These are phyloP conservation scores for Aphelidium insulamus DNA, from an alignment of 371 early-diverging fungal genomes.

Conservation along the genomic window DNA sequence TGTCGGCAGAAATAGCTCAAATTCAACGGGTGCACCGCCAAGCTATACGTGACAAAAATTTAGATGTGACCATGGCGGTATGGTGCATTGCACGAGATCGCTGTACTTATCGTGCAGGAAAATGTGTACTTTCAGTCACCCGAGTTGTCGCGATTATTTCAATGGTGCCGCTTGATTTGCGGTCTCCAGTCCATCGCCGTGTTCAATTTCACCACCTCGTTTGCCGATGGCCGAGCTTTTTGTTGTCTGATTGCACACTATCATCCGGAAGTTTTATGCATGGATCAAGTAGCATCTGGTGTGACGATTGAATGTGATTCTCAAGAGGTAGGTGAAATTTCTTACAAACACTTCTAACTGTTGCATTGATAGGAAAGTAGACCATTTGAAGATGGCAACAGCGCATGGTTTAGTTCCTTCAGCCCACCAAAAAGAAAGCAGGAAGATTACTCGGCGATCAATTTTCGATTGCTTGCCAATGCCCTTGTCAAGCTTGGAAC, in stretches of 20 bases:
- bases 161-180: constrained; percentile 15
- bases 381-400: no score
- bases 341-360: no score
- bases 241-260: constrained; percentile 13
- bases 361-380: no score
- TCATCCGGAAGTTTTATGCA: constrained; percentile 11
- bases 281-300: constrained; percentile 9
- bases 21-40: constrained; percentile 7
- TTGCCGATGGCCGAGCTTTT: constrained; percentile 12
- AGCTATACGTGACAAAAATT: constrained; percentile 3
- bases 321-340: no score
- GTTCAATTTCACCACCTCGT: constrained; percentile 12
- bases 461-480: no score
- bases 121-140: constrained; percentile 11
- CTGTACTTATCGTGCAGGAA: constrained; percentile 4
- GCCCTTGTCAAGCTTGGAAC: no score
- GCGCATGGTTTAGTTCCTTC: no score
- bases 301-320: no score
- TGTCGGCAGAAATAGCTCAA: constrained; percentile 7
- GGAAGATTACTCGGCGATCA: no score
- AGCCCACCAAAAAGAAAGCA: no score
- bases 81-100: constrained; percentile 4
- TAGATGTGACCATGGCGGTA: neutral
- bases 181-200: constrained; percentile 8
- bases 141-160: constrained; percentile 9